Conservation (phyloP, 495 filamentous ascomycete species). For the Polyplosphaeria fusca region DNA sequence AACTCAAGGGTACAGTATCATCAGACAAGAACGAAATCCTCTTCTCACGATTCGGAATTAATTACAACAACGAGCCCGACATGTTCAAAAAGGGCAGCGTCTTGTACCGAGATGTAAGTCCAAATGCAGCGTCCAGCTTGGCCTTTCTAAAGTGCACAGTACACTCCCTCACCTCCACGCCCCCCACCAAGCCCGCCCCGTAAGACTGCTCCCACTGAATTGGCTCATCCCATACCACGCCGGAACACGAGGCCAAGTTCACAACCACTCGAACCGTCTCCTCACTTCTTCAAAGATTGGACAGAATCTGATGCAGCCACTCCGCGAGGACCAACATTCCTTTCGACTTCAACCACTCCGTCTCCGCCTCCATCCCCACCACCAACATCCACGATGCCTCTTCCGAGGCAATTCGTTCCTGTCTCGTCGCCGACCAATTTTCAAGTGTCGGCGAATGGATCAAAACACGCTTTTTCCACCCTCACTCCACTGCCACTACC, state of each 20-base stretch:
- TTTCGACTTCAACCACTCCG: slow-evolving; percentile 25
- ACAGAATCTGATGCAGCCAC: slow-evolving; percentile 5
- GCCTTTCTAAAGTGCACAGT: slow-evolving; percentile 17
- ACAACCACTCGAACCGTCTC: slow-evolving; percentile 16
- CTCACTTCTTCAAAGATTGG: no score
- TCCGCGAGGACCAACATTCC: slow-evolving; percentile 27
- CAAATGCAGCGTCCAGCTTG: neutral
- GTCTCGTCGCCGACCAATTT: slow-evolving; percentile 4
- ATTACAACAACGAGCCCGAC: slow-evolving; percentile 94
- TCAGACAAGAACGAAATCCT: slow-evolving; percentile 94
- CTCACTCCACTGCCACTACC: slow-evolving; percentile 24
- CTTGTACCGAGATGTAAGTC: slow-evolving; percentile 73
- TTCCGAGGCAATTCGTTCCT: slow-evolving; percentile 19
- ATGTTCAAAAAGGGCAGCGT: slow-evolving; percentile 93
- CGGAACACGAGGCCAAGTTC: slow-evolving; percentile 14
- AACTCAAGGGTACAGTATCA: slow-evolving; percentile 75
- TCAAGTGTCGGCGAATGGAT: neutral
- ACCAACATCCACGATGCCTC: slow-evolving; percentile 13
- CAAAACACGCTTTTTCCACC: slow-evolving; percentile 7
- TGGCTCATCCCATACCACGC: slow-evolving; percentile 13
- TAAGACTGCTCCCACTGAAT: neutral
- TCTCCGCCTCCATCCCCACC: slow-evolving; percentile 25
- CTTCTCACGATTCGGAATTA: slow-evolving; percentile 83
- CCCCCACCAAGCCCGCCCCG: slow-evolving; percentile 3
- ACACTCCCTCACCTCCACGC: slow-evolving; percentile 7